Evolutionary conservation across 371 early-diverging fungal species (phyloP), one percentile per base, ranked within the genome.

Genomic region (Rhizopus microsporus): DNA sequence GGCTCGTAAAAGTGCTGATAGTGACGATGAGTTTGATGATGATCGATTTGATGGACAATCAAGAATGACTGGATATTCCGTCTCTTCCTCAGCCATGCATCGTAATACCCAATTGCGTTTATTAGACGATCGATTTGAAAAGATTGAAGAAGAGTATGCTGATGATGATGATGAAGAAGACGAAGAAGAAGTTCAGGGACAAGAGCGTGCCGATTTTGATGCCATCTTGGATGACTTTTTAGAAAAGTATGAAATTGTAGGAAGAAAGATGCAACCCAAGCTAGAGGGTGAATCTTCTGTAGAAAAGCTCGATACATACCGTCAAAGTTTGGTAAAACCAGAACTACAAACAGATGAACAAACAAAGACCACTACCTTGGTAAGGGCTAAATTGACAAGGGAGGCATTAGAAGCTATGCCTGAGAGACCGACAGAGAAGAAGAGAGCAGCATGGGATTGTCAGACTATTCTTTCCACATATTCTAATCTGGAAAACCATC

Each of bases 91-190:
- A 5, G 86, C 89, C 44, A 90, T 96, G 93, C 92, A 88, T 72
- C 89, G 97, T 70, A 96, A 94, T 68, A 82, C 86, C 33, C 87
- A 92, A 62, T 79, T 96, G 47, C 88, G 90, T 5, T 73, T 93
- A 23, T 67, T 97, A 51, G 98, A 97, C 77, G 95, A 95, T 59
- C 90, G 90, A 53, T 97, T 95, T 72, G 98, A 97, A 63, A 78
- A 84, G 78, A 75, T 91, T 59, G 86, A 88, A 62, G 82, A 74
- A 39, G 90, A 92, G 60, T 92, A 93, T 65, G 84, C 84, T 37
- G 74, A 79, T n/a, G 92, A 92, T 60, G 85, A 85, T 1, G 90
- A 90, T 13, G 82, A 83, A 16, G 85, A 87, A 10, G 76, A 74
- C 2, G 74, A 81, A n/a, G 57, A 63, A 6, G 79, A 71, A 16